Evolutionary conservation across 1,139 yeast species (phyloP), one percentile per base, ranked within the genome.

Genomic region (Geotrichum candidum): DNA sequence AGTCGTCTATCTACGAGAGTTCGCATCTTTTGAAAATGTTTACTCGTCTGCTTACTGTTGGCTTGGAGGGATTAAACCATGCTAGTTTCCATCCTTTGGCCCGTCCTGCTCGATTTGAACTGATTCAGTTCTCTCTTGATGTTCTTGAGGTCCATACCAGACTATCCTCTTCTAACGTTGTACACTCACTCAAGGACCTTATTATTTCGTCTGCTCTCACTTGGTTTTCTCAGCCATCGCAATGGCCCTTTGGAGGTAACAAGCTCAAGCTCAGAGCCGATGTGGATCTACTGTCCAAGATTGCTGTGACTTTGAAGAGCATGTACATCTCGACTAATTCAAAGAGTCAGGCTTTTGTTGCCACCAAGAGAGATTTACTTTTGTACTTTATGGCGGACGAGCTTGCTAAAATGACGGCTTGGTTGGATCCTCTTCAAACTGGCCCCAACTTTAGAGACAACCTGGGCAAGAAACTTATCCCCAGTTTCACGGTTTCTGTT

Each of bases 21-120:
- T 84, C 82, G 63, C 91, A 87, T 68, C 76, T 88, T 48, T 76
- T 90, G 67, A 86, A 85, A 66, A 74, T 88, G 63, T 89, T 90
- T 71, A 87, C 94, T 0, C 76, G 85, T 52, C 79, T 87, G 65
- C 78, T 85, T 27, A 76, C 81, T 51, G 77, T 81, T 46, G 91
- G 95, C 0, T 78, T 92, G 66, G 72, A 77, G 22, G 82, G 84
- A 51, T 66, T 77, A 60, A 70, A 74, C 10, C 68, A 72, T 57
- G 97, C 96, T 5, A 87, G 95, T 69, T 76, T 81, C 61, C 98
- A 94, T 74, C 96, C 97, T 22, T 84, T 84, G 71, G 84, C 97
- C 0, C 80, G 97, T 64, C 75, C 85, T 64, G 80, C 83, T 15
- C 79, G 98, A 65, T 88, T 88, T 70, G 96, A 91, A 71, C 75